A percentile compares a stretch with the other conserved stretches of the same genome.
These are phyloP conservation scores for Musa beccarii DNA, from an alignment of 176 grass and related monocot genomes.

Conservation along the genomic window DNA sequence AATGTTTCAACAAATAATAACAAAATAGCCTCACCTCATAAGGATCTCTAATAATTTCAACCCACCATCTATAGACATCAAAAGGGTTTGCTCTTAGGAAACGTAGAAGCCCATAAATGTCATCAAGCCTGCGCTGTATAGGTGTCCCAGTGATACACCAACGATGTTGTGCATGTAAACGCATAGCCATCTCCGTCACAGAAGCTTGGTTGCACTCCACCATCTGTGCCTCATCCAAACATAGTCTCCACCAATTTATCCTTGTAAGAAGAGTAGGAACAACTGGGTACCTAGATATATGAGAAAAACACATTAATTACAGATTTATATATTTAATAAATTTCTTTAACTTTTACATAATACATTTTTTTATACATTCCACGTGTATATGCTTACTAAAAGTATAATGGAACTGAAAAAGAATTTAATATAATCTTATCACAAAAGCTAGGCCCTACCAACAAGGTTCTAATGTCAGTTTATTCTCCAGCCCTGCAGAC, in stretches of 20 bases:
- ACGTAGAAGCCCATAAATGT: slow-evolving; percentile 77
- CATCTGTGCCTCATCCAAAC: slow-evolving; percentile 98
- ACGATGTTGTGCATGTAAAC: slow-evolving; percentile 61
- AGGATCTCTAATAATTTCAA: slow-evolving; percentile 77
- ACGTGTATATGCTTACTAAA: too few species aligned
- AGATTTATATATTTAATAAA: too few species aligned
- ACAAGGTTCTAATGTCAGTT: neutral
- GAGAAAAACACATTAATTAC: neutral
- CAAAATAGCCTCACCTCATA: slow-evolving; percentile 54
- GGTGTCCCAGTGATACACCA: slow-evolving; percentile 98
- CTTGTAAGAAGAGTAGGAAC: slow-evolving; percentile 85
- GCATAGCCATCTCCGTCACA: slow-evolving; percentile 90
- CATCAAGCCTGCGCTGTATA: slow-evolving; percentile 74
- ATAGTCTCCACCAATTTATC: slow-evolving; percentile 87
- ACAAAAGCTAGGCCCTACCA: neutral
- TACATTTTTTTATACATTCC: too few species aligned
- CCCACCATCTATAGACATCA: slow-evolving; percentile 92
- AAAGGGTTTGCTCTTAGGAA: slow-evolving; percentile 73
- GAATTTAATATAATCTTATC: too few species aligned
- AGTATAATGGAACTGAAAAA: too few species aligned
- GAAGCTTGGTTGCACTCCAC: slow-evolving; percentile 78
- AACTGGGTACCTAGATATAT: slow-evolving; percentile 62
- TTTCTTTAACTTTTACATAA: too few species aligned
- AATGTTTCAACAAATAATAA: neutral
- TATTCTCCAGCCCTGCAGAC: too few species aligned